Percentiles rank a stretch among this genome's conserved stretches.
These are phyloP conservation scores for Westerdykella ornata DNA, from an alignment of 2,329 filamentous ascomycete genomes.

Conservation along the genomic window DNA sequence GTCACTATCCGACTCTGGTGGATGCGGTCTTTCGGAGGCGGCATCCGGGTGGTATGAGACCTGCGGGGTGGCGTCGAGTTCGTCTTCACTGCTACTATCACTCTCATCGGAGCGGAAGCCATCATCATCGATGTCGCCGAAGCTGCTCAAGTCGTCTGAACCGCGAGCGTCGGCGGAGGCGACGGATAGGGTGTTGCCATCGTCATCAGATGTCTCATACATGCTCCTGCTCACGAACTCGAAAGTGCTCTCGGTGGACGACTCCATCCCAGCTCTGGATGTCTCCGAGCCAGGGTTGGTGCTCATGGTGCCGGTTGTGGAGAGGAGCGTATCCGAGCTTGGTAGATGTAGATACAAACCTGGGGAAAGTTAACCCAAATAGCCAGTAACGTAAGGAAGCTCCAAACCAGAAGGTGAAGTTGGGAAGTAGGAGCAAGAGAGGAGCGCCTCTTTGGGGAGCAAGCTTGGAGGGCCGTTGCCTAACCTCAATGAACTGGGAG, in stretches of 20 bases:
- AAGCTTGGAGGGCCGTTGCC: no score
- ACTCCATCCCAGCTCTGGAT: no score
- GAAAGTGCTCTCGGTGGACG: constrained; percentile 33
- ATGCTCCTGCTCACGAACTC: constrained; percentile 28
- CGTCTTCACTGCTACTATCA: constrained; percentile 12
- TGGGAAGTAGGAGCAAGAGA: background rate
- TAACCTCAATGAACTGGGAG: no score
- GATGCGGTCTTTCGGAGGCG: constrained; percentile 2
- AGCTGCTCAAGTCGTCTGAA: constrained; percentile 29
- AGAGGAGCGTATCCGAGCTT: no score
- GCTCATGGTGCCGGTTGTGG: no score
- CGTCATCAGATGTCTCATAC: constrained; percentile 32
- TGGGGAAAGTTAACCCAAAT: background rate
- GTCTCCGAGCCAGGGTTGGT: no score
- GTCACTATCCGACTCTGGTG: constrained; percentile 21
- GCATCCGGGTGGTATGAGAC: constrained; percentile 3
- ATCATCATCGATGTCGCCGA: constrained; percentile 23
- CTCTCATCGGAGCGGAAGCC: constrained; percentile 11
- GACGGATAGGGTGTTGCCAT: constrained; percentile 34
- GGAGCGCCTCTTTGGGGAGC: background rate
- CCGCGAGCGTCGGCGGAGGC: constrained; percentile 30
- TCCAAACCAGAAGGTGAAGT: background rate
- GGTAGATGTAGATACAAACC: no score
- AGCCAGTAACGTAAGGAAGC: background rate
- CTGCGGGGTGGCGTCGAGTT: constrained; percentile 16